phyloP scores from a whole-genome alignment of 768 basidiomycete species.

The Candolleomyces efflorescens region DNA sequence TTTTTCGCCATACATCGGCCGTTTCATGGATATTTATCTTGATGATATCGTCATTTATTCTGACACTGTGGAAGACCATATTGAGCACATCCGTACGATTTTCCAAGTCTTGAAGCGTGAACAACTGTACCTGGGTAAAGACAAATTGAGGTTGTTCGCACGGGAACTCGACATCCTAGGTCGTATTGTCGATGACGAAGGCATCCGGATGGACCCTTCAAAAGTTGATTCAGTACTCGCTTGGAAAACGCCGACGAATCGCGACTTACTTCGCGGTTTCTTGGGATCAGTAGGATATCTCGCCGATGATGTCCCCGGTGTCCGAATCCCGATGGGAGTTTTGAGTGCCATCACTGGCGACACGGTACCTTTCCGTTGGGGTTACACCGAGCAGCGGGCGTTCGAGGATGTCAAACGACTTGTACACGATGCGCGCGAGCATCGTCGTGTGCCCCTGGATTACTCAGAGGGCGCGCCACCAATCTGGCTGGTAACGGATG shows the following conservation, averaged over 20 bases:
- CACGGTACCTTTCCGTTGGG: constrained; percentile 22
- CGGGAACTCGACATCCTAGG: constrained; percentile 18
- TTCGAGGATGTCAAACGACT: constrained; percentile 32
- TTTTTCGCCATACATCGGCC: no score
- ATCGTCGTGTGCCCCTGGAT: constrained; percentile 17
- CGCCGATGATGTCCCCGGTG: constrained; percentile 24
- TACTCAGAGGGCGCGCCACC: constrained; percentile 13
- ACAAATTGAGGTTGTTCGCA: no score
- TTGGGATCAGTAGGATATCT: constrained; percentile 23
- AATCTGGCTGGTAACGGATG: constrained; percentile 29
- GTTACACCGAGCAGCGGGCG: constrained; percentile 23
- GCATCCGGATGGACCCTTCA: constrained; percentile 39
- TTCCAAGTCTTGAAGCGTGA: no score
- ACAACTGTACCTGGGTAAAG: no score
- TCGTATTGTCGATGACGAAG: constrained; percentile 25
- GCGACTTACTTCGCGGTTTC: constrained; percentile 30
- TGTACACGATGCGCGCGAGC: constrained; percentile 14
- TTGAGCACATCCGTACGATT: no score
- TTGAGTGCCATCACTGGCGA: constrained; percentile 21
- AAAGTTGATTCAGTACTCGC: constrained; percentile 35
- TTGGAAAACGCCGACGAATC: constrained; percentile 30
- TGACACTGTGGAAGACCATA: no score
- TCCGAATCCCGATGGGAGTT: constrained; percentile 36
- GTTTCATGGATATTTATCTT: no score
- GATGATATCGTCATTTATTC: no score